These are phyloP conservation scores for Eimeria sp. DNA, from an alignment of 169 alveolate genomes.

Conservation along the genomic window DNA sequence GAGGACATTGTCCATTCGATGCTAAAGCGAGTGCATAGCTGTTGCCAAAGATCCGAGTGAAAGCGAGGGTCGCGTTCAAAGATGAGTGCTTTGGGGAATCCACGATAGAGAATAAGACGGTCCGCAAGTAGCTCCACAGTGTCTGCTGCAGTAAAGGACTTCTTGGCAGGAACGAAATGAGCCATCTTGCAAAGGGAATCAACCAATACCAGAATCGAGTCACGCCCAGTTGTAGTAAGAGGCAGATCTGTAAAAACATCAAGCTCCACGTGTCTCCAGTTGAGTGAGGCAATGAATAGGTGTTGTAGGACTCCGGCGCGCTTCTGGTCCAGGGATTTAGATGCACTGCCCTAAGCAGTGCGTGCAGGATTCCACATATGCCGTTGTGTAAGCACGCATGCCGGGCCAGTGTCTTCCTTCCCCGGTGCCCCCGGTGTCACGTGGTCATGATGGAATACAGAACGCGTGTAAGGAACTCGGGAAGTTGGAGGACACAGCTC, in stretches of 20 bases:
- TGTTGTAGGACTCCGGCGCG: background rate
- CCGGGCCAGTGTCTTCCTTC: background rate
- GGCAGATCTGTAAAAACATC: background rate
- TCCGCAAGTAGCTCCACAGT: no score
- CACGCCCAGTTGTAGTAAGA: background rate
- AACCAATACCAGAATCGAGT: background rate
- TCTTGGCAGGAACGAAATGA: background rate
- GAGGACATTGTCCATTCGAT: no score
- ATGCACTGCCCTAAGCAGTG: background rate
- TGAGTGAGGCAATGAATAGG: background rate
- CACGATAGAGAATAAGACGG: no score
- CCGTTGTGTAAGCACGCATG: background rate
- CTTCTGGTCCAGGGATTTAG: background rate
- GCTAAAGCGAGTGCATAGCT: no score
- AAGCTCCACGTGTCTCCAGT: background rate
- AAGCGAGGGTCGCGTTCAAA: no score
- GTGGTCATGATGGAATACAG: background rate
- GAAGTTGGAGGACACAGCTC: background rate
- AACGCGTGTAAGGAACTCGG: background rate
- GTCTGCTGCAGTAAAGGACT: background rate
- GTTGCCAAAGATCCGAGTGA: no score
- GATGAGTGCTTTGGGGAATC: no score
- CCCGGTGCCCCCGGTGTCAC: background rate
- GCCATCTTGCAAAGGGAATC: background rate
- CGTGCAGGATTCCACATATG: background rate